A percentile compares a stretch with the other conserved stretches of the same genome.
phyloP scores from a whole-genome alignment of 495 filamentous ascomycete genomes.

The Hypoxylon fuscum region DNA sequence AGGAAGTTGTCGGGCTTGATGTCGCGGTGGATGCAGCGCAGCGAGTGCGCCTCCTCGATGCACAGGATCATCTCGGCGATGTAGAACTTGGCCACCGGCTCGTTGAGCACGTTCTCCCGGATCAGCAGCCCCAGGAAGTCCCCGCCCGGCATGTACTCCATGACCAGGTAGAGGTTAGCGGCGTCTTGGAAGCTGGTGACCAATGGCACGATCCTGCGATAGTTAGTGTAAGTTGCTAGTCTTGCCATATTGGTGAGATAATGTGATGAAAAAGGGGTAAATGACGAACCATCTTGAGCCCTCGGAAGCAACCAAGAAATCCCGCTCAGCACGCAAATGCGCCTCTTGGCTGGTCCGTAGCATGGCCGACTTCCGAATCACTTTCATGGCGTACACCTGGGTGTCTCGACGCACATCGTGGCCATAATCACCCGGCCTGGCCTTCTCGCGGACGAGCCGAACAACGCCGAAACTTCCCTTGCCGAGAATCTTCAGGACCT shows the following conservation, averaged over 20 bases:
- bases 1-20: slow-evolving; percentile 98
- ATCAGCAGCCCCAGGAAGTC: slow-evolving; percentile 90
- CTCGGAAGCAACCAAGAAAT: slow-evolving; percentile 87
- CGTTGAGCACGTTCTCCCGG: slow-evolving; percentile 79
- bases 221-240: not conserved
- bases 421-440: slow-evolving; percentile 19
- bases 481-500: slow-evolving; percentile 84
- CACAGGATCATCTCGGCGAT: slow-evolving; percentile 94
- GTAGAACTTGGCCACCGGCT: slow-evolving; percentile 83
- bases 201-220: slow-evolving; percentile 76
- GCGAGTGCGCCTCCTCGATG: slow-evolving; percentile 88
- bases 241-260: not conserved
- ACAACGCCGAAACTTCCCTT: slow-evolving; percentile 97
- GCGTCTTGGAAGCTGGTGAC: slow-evolving; percentile 89
- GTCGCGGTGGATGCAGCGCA: slow-evolving; percentile 92
- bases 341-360: slow-evolving; percentile 89
- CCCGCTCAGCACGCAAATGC: slow-evolving; percentile 88
- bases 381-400: slow-evolving; percentile 92
- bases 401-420: slow-evolving; percentile 18
- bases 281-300: slow-evolving; percentile 72
- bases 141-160: slow-evolving; percentile 97
- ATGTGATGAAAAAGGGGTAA: not conserved
- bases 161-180: slow-evolving; percentile 85
- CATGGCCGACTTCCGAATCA: slow-evolving; percentile 92
- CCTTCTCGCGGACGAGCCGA: slow-evolving; percentile 76